These are phyloP conservation scores for Mycocentrospora acerina DNA, from an alignment of 2,329 filamentous ascomycete genomes.

Conservation along the genomic window DNA sequence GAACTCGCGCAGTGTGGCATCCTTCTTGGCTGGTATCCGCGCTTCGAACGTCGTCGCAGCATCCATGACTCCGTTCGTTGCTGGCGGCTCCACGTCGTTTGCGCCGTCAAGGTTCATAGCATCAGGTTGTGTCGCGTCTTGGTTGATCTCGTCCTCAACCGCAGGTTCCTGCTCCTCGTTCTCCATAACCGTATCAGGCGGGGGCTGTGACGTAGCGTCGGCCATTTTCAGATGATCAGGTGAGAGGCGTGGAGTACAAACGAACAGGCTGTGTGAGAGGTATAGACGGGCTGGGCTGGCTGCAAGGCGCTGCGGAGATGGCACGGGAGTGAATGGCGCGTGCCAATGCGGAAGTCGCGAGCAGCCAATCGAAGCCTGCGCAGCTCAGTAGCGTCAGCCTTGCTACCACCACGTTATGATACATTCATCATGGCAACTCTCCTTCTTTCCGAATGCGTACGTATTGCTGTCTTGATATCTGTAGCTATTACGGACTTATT, in stretches of 20 bases:
- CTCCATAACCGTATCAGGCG: slow-evolving; percentile 32
- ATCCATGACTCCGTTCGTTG: slow-evolving; percentile 42
- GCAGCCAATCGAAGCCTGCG: slow-evolving; percentile 9
- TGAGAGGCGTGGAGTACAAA: slow-evolving; percentile 2
- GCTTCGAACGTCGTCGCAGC: slow-evolving; percentile 57
- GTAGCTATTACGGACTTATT: too few relatives aligned
- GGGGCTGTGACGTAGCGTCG: slow-evolving; percentile 29
- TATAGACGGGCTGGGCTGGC: slow-evolving; percentile 7
- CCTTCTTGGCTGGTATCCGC: slow-evolving; percentile 78
- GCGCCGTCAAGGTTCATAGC: slow-evolving; percentile 46
- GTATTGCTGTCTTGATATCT: too few relatives aligned
- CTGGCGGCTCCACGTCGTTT: slow-evolving; percentile 37
- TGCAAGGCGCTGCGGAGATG: slow-evolving; percentile 14
- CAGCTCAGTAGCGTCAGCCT: too few relatives aligned
- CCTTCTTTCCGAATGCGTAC: too few relatives aligned
- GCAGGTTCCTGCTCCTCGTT: slow-evolving; percentile 44
- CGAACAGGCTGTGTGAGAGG: neutral
- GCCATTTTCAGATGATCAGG: slow-evolving; percentile 25
- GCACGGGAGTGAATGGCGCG: slow-evolving; percentile 10
- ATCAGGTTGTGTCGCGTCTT: slow-evolving; percentile 38
- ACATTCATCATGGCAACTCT: neutral
- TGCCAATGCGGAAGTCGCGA: slow-evolving; percentile 2
- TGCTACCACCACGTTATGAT: too few relatives aligned
- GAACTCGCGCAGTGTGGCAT: slow-evolving; percentile 89
- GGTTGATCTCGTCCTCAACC: slow-evolving; percentile 46